These are phyloP conservation scores for Epichloe aotearoae DNA, from an alignment of 2,329 filamentous ascomycete species.

Conservation along the genomic window DNA sequence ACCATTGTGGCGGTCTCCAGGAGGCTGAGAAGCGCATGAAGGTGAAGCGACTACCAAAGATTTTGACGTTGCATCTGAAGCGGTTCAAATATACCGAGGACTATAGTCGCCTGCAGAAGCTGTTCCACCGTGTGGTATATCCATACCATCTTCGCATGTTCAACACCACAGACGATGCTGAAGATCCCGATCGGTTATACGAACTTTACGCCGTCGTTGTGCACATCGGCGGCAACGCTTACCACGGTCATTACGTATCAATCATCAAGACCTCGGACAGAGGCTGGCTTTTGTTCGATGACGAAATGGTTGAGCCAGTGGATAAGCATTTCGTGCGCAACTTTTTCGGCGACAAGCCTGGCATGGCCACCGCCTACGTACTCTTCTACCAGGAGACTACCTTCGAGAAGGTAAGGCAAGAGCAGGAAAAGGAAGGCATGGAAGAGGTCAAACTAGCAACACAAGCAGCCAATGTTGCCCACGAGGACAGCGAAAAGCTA, in stretches of 20 bases:
- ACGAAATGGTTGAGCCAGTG: conserved; percentile 96
- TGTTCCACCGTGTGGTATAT: conserved; percentile 94
- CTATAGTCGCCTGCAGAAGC: conserved; percentile 81
- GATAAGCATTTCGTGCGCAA: conserved; percentile 93
- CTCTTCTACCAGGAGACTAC: conserved; percentile 93
- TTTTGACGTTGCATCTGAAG: conserved; percentile 86
- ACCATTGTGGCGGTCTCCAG: conserved; percentile 89
- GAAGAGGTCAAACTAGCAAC: conserved; percentile 46
- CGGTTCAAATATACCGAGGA: conserved; percentile 98
- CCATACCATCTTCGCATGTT: conserved; percentile 93
- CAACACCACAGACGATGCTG: conserved; percentile 91
- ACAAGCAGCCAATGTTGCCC: conserved; percentile 41
- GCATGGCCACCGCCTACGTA: conserved; percentile 89
- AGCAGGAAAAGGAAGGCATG: conserved; percentile 70
- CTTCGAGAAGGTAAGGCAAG: conserved; percentile 52
- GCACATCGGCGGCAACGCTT: conserved; percentile 91
- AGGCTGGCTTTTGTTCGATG: conserved; percentile 93
- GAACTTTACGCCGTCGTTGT: conserved; percentile 96
- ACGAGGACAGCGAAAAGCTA: conserved; percentile 32
- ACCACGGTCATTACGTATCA: conserved; percentile 94
- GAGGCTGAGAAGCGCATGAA: conserved; percentile 99
- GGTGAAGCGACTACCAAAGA: conserved; percentile 85
- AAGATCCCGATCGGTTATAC: conserved; percentile 86
- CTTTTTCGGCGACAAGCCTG: conserved; percentile 89
- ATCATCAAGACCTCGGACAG: conserved; percentile 96